Evolutionary conservation across 1,284 basidiomycete genomes (phyloP).

Genomic region (Boletus sp.): DNA sequence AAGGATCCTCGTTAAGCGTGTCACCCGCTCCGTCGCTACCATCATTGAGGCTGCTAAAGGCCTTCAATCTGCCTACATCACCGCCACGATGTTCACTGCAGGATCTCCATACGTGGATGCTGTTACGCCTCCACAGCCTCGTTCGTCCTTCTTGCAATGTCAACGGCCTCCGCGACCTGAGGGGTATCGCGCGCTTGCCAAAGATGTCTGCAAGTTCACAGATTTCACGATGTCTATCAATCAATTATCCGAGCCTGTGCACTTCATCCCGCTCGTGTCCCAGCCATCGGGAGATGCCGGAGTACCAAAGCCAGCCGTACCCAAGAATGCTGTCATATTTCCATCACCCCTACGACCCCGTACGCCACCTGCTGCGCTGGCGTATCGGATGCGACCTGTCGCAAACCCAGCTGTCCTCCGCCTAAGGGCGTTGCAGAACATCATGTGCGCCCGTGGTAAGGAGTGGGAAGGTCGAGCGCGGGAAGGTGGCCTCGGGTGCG

Average conservation of each 20-base stretch:
- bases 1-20: conserved; percentile 26
- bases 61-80: conserved; percentile 55
- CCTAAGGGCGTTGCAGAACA: conserved; percentile 54
- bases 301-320: conserved; percentile 2
- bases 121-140: conserved; percentile 12
- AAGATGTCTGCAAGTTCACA: conserved; percentile 38
- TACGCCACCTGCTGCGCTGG: conserved; percentile 28
- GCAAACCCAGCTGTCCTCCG: conserved; percentile 58
- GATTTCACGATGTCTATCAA: conserved; percentile 7
- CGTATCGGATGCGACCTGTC: conserved; percentile 45
- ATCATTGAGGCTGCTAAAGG: conserved; percentile 51
- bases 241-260: conserved; percentile 25
- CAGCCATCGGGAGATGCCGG: conserved; percentile 19
- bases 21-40: conserved; percentile 43
- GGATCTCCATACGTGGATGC: conserved; percentile 15
- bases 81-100: conserved; percentile 47
- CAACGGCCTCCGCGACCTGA: conserved; percentile 32
- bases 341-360: conserved; percentile 37
- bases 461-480: conserved; percentile 45
- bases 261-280: conserved; percentile 32
- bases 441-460: conserved; percentile 39
- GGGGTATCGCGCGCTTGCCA: conserved; percentile 43
- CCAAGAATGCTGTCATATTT: conserved; percentile 23
- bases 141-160: conserved; percentile 8
- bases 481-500: conserved; percentile 46